These are phyloP conservation scores for Ganoderma boninense DNA, from an alignment of 1,284 basidiomycete species.

Conservation along the genomic window DNA sequence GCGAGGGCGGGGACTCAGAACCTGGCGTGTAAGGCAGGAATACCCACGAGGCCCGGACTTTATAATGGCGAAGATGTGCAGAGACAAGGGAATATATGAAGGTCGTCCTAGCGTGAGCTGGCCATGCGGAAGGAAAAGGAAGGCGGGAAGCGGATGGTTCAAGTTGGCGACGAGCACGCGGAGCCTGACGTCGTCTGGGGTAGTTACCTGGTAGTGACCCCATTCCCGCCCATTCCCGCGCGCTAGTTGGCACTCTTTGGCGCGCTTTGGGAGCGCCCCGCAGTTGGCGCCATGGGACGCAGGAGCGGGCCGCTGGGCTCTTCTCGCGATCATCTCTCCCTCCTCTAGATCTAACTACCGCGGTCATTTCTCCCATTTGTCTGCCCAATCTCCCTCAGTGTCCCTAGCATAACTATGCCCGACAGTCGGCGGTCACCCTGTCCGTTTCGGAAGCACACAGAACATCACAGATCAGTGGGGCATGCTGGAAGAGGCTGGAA, in stretches of 20 bases:
- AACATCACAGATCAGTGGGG: no score
- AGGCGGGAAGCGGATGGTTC: no score
- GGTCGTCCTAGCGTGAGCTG: neutral
- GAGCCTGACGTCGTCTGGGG: neutral
- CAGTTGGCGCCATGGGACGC: no score
- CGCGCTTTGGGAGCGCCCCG: no score
- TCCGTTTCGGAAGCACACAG: no score
- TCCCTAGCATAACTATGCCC: no score
- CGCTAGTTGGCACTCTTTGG: slow-evolving; percentile 13
- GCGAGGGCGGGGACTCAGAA: neutral
- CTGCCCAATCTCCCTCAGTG: neutral
- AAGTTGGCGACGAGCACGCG: neutral
- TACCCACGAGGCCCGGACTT: neutral
- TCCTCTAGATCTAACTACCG: no score
- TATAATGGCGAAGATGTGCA: neutral
- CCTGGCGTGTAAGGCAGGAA: neutral
- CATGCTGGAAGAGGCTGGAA: no score
- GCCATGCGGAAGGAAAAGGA: neutral
- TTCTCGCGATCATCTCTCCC: no score
- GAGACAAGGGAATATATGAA: neutral
- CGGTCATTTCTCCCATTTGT: no score
- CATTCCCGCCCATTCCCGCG: neutral
- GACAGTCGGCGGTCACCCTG: no score
- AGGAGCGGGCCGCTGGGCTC: no score
- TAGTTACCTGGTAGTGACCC: neutral